Base-by-base conservation (phyloP, 495 filamentous ascomycete genomes). In the Penicillium turbatum region DNA sequence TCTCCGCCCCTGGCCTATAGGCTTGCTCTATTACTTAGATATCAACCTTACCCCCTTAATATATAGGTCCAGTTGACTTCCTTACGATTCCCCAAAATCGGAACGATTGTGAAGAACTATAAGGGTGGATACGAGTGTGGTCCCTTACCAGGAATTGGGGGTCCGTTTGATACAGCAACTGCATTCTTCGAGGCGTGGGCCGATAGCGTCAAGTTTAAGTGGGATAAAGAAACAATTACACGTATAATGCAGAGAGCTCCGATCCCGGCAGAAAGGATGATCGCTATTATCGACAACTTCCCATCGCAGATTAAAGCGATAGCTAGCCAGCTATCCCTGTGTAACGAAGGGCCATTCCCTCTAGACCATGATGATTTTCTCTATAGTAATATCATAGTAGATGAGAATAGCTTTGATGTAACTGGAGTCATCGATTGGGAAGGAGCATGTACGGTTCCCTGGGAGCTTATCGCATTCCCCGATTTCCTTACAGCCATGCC, bases 381-480 rank as follows among this genome's bases (percentile, higher is more conserved):
- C 29, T 58, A 68, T 36, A 73, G 61, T 54, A 72, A 72, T 41
- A 66, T 73, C 44, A 61, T 73, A 13, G 59, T 69, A 9, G 57
- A 70, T 51, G 44, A 65, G 9, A 37, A 36, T 26, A 38, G 24
- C n/a, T 71, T 63, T 49, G 36, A 57, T 3, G 55, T 67, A 12
- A 55, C 67, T 3, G 67, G 64, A 29, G 48, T 69, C 3, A 68
- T 70, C 24, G 67, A 73, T 51, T 73, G 64, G 69, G 63, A 70
- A 51, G 60, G 62, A 5, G 64, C 65, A 4, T 68, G 48, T 41
- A 65, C 58, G 1, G 50, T 65, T 38, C 64, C 63, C 12, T 71
- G 61, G 62, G 56, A 53, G 34, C 12, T 60, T 0, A 34, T 56
- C 17, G 38, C 9, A 15, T 52, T 52, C 39, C 50, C 50, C 2